Percentiles rank a stretch among this genome's conserved stretches.
Evolutionary conservation across 2,329 filamentous ascomycete genomes (phyloP).

Genomic region (Aureobasidium sp.): DNA sequence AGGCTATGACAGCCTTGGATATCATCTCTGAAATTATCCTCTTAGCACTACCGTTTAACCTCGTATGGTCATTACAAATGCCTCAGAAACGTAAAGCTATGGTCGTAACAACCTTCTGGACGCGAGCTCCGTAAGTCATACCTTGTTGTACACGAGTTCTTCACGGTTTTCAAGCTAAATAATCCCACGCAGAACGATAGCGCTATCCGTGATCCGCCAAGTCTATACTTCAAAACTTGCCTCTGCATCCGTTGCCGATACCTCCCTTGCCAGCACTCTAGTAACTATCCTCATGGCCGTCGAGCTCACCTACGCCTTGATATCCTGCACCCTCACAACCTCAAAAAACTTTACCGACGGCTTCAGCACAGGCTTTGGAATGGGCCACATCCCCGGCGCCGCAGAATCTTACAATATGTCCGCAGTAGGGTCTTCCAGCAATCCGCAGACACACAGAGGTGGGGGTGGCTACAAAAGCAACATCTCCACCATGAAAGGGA

Average conservation of each 20-base stretch:
- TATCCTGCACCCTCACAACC: slow-evolving; percentile 33
- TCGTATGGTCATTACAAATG: slow-evolving; percentile 32
- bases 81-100: slow-evolving; percentile 23
- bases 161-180: neutral
- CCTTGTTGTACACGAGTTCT: too few relatives aligned
- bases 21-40: slow-evolving; percentile 27
- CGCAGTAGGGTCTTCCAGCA: neutral
- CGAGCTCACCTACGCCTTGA: slow-evolving; percentile 33
- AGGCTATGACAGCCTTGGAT: slow-evolving; percentile 31
- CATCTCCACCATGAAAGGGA: neutral
- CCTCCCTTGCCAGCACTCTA: slow-evolving; percentile 24
- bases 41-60: slow-evolving; percentile 24
- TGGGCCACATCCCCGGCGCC: slow-evolving; percentile 22
- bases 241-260: slow-evolving; percentile 19
- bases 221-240: slow-evolving; percentile 24
- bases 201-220: slow-evolving; percentile 27
- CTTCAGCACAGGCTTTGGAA: slow-evolving; percentile 33
- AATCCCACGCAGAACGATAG: slow-evolving; percentile 20
- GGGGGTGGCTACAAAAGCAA: neutral
- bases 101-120: slow-evolving; percentile 30
- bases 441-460: neutral
- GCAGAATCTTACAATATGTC: slow-evolving; percentile 23
- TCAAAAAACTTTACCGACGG: slow-evolving; percentile 33
- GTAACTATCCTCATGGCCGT: slow-evolving; percentile 29
- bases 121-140: slow-evolving; percentile 26